Base-by-base conservation (phyloP, 208 protist species). In the Leptomonas pyrrhocoris region DNA sequence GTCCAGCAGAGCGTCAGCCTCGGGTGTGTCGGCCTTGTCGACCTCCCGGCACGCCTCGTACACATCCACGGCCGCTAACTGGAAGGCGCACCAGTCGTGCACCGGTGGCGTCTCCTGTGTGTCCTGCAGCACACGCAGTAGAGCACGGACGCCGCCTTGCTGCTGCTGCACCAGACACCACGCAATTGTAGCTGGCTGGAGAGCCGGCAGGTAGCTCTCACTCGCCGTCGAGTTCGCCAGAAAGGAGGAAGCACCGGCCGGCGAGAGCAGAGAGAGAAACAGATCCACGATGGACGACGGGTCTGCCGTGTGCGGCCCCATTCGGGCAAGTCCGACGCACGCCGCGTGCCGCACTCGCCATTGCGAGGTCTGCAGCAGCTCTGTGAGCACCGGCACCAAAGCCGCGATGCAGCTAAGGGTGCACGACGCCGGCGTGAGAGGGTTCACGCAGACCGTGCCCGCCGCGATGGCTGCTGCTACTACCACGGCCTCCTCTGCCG, bases 161-260 rank as follows among this genome's bases (percentile, higher is more conserved):
- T 82, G 81, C 48, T 86, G 71, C 40, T 85, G 84, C 18, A 69
- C 67, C 49, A 92, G 74, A 23, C 83, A 64, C 88, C 88, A 90
- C 42, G 79, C 75, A 23, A 81, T 75, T 21, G 77, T 88, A 59
- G 50, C 68, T 40, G 49, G 73, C 53, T 65, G 88, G 67, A 59
- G 48, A 15, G 19, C 34, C 18, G 48, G 79, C 60, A 19, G 42
- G 23, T 31, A 84, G 50, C 48, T 56, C 57, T n/a, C 34, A 27
- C 19, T 54, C 40, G 36, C 77, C 50, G 27, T 23, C 46, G 18
- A 7, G 28, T n/a, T 67, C 50, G 30, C 53, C 38, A 18, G 34
- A 5, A 42, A 34, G 4, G 57, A 64, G 27, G 50, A 62, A 28
- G 45, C 0, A 36, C 6, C 49, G 34, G 38, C 25, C 8, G 64